Conservation (phyloP, 2,329 filamentous ascomycete species). For the Rutstroemia sp. region DNA sequence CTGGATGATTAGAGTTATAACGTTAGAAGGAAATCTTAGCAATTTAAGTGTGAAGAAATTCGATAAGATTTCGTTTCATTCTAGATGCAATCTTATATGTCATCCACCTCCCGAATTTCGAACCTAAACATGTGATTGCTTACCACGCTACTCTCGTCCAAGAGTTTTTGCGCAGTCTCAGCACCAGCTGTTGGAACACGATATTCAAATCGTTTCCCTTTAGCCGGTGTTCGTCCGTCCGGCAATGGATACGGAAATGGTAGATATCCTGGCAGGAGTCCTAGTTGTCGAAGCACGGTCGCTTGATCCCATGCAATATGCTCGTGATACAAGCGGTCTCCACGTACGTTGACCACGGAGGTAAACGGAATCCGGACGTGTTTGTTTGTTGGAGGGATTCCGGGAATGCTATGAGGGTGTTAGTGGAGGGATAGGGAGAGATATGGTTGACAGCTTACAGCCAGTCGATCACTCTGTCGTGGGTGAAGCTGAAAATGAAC, state of each 20-base stretch:
- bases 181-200: slow-evolving; percentile 51
- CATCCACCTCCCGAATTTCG: slow-evolving; percentile 18
- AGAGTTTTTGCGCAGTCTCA: slow-evolving; percentile 43
- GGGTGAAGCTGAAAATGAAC: slow-evolving; percentile 59
- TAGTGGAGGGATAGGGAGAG: neutral
- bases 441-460: slow-evolving; percentile 41
- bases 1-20: too few relatives aligned
- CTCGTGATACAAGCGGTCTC: slow-evolving; percentile 61
- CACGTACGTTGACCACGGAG: slow-evolving; percentile 58
- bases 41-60: too few relatives aligned
- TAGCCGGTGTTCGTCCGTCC: slow-evolving; percentile 24
- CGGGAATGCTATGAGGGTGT: slow-evolving; percentile 39
- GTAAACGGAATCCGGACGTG: slow-evolving; percentile 55
- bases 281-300: slow-evolving; percentile 53
- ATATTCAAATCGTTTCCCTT: slow-evolving; percentile 42
- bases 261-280: slow-evolving; percentile 38
- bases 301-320: slow-evolving; percentile 66
- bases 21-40: too few relatives aligned
- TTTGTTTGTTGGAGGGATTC: slow-evolving; percentile 49
- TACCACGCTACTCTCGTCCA: slow-evolving; percentile 41
- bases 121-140: slow-evolving; percentile 47
- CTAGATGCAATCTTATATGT: neutral
- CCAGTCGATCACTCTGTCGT: slow-evolving; percentile 58
- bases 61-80: too few relatives aligned
- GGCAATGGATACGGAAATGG: slow-evolving; percentile 41